phyloP scores from a whole-genome alignment of 2,329 filamentous ascomycete species.

The Hypoxylon sp. region DNA sequence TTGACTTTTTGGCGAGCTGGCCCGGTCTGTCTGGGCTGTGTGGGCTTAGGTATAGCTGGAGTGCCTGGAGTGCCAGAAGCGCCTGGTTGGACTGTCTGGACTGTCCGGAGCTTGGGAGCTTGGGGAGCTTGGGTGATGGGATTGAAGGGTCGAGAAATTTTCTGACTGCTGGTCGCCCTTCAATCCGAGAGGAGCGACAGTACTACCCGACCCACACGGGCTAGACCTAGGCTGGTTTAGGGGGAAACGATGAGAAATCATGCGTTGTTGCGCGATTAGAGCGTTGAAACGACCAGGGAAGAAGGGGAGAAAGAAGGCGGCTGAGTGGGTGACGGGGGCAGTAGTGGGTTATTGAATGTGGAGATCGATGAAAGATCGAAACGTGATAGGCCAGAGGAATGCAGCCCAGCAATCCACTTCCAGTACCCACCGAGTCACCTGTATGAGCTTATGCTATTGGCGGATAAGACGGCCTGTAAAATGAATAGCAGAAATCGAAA shows the following conservation, averaged over 20 bases:
- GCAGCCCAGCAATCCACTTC: slow-evolving; percentile 15
- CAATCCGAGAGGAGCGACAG: slow-evolving; percentile 36
- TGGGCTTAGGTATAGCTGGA: slow-evolving; percentile 9
- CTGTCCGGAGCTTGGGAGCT: slow-evolving; percentile 12
- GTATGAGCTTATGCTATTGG: slow-evolving; percentile 30
- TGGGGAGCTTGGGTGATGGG: slow-evolving; percentile 28
- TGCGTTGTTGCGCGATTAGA: slow-evolving; percentile 42
- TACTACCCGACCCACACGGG: slow-evolving; percentile 34
- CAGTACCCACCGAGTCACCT: slow-evolving; percentile 11
- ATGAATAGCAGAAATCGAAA: neutral
- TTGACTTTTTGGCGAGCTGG: slow-evolving; percentile 43
- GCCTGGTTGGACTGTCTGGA: slow-evolving; percentile 13
- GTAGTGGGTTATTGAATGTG: neutral
- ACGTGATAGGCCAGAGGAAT: slow-evolving; percentile 21
- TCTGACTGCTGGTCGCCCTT: slow-evolving; percentile 31
- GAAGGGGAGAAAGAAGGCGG: slow-evolving; percentile 17
- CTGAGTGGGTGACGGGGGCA: slow-evolving; percentile 1
- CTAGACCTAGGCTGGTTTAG: slow-evolving; percentile 38
- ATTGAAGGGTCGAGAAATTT: slow-evolving; percentile 43
- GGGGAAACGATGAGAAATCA: slow-evolving; percentile 38
- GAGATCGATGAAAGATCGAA: neutral
- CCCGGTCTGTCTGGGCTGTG: slow-evolving; percentile 35
- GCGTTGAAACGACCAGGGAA: slow-evolving; percentile 7
- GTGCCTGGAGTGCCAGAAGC: neutral
- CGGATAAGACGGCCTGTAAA: slow-evolving; percentile 7